These are phyloP conservation scores for Cronartium quercuum DNA, from an alignment of 1,284 basidiomycete genomes.

Conservation along the genomic window DNA sequence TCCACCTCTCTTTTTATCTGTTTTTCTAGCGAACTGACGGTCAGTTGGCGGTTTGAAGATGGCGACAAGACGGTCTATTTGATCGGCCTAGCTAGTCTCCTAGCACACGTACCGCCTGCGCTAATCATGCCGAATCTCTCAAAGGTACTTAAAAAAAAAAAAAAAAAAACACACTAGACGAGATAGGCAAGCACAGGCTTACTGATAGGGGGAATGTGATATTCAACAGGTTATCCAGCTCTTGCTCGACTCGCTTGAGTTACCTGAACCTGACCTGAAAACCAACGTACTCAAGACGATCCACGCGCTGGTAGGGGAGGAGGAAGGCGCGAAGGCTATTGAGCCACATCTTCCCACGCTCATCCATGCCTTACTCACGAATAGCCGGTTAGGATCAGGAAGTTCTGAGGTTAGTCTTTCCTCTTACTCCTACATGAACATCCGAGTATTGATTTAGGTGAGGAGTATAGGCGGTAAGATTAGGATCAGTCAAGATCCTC, in stretches of 20 bases:
- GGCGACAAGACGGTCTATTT: slow-evolving; percentile 62
- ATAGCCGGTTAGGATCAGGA: slow-evolving; percentile 49
- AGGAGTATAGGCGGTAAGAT: slow-evolving; percentile 60
- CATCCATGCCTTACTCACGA: slow-evolving; percentile 65
- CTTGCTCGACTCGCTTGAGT: slow-evolving; percentile 72
- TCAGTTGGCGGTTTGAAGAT: slow-evolving; percentile 49
- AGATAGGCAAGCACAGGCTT: neutral
- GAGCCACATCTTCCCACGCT: slow-evolving; percentile 66
- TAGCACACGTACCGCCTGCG: slow-evolving; percentile 11
- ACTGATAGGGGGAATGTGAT: neutral
- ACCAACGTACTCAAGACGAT: slow-evolving; percentile 74
- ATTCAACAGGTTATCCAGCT: slow-evolving; percentile 70
- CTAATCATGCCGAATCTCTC: slow-evolving; percentile 2
- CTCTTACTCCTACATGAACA: neutral
- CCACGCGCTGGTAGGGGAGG: slow-evolving; percentile 62
- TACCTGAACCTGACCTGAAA: slow-evolving; percentile 67
- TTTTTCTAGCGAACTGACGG: neutral
- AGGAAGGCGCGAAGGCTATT: slow-evolving; percentile 55
- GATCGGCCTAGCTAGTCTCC: slow-evolving; percentile 71
- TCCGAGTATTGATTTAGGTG: slow-evolving; percentile 3
- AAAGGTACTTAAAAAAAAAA: slow-evolving; percentile 1
- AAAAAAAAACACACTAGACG: neutral
- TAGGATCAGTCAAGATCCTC: slow-evolving; percentile 68
- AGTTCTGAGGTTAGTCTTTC: neutral
- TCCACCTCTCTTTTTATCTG: neutral